Percentiles rank a stretch among this genome's conserved stretches.
phyloP scores from a whole-genome alignment of 106 monocot species.

The Xerophyta viscosa region DNA sequence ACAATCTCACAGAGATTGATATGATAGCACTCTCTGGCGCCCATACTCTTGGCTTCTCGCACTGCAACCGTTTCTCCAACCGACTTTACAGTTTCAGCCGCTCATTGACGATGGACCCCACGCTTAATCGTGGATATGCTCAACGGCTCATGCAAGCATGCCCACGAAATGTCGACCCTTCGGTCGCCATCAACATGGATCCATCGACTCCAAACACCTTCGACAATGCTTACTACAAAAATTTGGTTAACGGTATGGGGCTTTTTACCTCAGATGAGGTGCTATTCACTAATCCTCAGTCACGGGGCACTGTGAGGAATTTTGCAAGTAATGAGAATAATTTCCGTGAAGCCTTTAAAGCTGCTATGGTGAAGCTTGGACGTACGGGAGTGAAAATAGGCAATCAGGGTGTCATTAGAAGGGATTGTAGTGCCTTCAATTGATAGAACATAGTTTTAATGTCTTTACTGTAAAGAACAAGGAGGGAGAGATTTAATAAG shows the following conservation, averaged over 20 bases:
- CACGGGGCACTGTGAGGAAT: slow-evolving; percentile 3
- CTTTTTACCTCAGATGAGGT: slow-evolving; percentile 33
- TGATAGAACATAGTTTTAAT: too few relatives aligned
- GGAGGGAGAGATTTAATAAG: too few relatives aligned
- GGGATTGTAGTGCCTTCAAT: slow-evolving; percentile 30
- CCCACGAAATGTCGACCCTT: slow-evolving; percentile 36
- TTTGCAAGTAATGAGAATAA: slow-evolving; percentile 18
- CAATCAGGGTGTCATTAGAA: slow-evolving; percentile 21
- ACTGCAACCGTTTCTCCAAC: slow-evolving; percentile 52
- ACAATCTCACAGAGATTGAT: slow-evolving; percentile 34
- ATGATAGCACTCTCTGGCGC: slow-evolving; percentile 71
- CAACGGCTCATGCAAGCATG: slow-evolving; percentile 38
- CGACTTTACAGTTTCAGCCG: slow-evolving; percentile 38
- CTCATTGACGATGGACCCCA: slow-evolving; percentile 20
- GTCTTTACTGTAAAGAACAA: too few relatives aligned
- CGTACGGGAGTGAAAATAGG: slow-evolving; percentile 32
- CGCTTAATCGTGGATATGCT: slow-evolving; percentile 31
- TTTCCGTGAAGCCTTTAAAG: slow-evolving; percentile 20
- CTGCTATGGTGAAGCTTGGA: slow-evolving; percentile 26
- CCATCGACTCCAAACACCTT: slow-evolving; percentile 33
- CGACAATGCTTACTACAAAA: slow-evolving; percentile 31
- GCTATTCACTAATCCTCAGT: slow-evolving; percentile 12
- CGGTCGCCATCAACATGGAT: slow-evolving; percentile 45
- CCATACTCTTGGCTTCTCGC: slow-evolving; percentile 73
- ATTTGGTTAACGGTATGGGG: slow-evolving; percentile 20